Base-by-base conservation (phyloP, 768 basidiomycete genomes). In the Tulasnella calospora region DNA sequence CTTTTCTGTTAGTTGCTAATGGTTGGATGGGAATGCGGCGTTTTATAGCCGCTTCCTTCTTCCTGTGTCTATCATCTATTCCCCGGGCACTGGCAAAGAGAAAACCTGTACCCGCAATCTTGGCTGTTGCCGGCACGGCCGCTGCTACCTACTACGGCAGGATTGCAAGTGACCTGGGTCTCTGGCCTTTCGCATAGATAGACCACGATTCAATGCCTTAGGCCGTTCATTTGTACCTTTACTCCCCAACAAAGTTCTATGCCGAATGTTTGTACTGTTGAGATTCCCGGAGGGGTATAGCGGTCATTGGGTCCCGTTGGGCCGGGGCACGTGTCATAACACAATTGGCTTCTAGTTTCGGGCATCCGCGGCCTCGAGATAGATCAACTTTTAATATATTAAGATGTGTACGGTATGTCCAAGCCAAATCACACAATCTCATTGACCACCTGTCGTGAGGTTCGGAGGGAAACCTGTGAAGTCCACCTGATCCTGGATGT, bases 401-500 rank as follows among this genome's bases (percentile, higher is more conserved):
- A 61, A 61, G 19, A 61, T 61, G n/a, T 61, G 57, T 30, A 61
- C n/a, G 30, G 23, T 61, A 61, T n/a, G 30, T 12, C 57, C 1
- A 61, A 61, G 57, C 13, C 30, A 44, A 47, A n/a, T 74, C 17
- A 23, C 21, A 23, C 2, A 13, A 47, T n/a, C 40, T 44, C 70
- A 78, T 55, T 78, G 76, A 46, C 76, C 76, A 9, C 76, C 76
- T 27, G 69, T 78, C n/a, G 86, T 86, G 77, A 87, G 76, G 55
- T 82, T 82, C 12, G 83, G 87, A 23, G 96, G 95, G 84, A 98
- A 97, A 2, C 94, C 93, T 30, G 92, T 84, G 83, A 99, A 99
- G 85, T 99, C 96, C 77, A 95, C 91, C 86, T 98, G 96, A 72
- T 99, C 98, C 84, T 96, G 94, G 73, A 93, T 84, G 40, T 86